These are phyloP conservation scores for Phaeoacremonium minimum DNA, from an alignment of 2,329 filamentous ascomycete species.

Conservation along the genomic window DNA sequence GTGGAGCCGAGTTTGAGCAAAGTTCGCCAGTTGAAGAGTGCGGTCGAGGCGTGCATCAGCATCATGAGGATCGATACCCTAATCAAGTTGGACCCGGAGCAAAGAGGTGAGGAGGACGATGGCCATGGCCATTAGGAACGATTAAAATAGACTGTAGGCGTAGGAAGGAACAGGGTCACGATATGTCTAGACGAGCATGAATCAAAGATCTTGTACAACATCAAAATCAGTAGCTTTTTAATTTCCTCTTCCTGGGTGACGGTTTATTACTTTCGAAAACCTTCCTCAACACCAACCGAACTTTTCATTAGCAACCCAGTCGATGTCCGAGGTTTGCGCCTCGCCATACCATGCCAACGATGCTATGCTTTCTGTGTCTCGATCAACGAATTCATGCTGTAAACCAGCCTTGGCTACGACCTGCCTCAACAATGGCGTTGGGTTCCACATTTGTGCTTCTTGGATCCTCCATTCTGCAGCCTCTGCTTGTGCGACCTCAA, in stretches of 20 bases:
- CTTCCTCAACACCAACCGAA: slow-evolving; percentile 74
- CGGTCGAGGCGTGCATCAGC: slow-evolving; percentile 95
- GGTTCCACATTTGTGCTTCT: slow-evolving; percentile 81
- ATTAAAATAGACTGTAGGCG: too few relatives aligned
- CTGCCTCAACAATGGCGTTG: slow-evolving; percentile 46
- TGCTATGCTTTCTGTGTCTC: slow-evolving; percentile 65
- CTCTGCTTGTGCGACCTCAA: slow-evolving; percentile 64
- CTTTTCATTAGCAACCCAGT: slow-evolving; percentile 75
- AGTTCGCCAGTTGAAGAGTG: slow-evolving; percentile 95
- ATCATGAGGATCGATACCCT: slow-evolving; percentile 99
- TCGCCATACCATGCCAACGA: slow-evolving; percentile 68
- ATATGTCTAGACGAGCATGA: too few relatives aligned
- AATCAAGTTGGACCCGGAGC: slow-evolving; percentile 95
- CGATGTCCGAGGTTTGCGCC: slow-evolving; percentile 45
- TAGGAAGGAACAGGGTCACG: too few relatives aligned
- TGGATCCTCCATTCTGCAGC: slow-evolving; percentile 68
- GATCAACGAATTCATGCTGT: slow-evolving; percentile 42
- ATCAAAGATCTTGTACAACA: too few relatives aligned
- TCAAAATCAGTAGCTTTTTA: too few relatives aligned
- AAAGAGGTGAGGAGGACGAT: slow-evolving; percentile 69
- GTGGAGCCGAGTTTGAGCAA: slow-evolving; percentile 98
- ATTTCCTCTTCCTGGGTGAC: too few relatives aligned
- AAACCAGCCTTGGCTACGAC: slow-evolving; percentile 46
- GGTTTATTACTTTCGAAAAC: too few relatives aligned
- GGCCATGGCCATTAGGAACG: slow-evolving; percentile 72